phyloP scores from a whole-genome alignment of 2,329 filamentous ascomycete species.

The Akanthomyces uredinophilus region DNA sequence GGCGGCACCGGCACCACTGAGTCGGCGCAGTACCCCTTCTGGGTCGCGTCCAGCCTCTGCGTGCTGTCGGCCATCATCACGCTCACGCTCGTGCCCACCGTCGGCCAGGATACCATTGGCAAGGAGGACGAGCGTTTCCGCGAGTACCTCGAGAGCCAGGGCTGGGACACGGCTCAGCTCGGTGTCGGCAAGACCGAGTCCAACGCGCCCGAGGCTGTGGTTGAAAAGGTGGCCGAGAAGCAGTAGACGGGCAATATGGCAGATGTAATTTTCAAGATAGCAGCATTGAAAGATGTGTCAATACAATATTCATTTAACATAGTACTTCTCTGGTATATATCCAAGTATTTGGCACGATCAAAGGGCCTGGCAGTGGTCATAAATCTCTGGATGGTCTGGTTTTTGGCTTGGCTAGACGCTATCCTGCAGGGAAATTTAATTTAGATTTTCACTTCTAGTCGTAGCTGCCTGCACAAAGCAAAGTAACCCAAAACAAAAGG shows the following conservation, averaged over 20 bases:
- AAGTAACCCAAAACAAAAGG: neutral
- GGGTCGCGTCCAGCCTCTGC: constrained; percentile 70
- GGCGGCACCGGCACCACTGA: constrained; percentile 49
- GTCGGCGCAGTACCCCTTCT: constrained; percentile 82
- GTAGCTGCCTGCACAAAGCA: neutral
- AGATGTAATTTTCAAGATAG: no score
- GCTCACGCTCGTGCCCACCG: constrained; percentile 58
- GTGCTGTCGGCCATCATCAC: constrained; percentile 58
- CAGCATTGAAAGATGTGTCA: no score
- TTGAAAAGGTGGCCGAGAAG: neutral
- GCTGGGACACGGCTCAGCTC: constrained; percentile 64
- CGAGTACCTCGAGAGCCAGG: constrained; percentile 65
- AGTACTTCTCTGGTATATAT: no score
- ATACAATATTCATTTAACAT: no score
- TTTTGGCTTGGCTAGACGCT: neutral
- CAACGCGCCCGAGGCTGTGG: neutral
- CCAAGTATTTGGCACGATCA: no score
- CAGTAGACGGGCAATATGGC: neutral
- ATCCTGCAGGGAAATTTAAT: neutral
- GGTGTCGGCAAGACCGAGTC: constrained; percentile 34
- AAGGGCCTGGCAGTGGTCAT: no score
- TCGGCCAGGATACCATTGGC: constrained; percentile 81
- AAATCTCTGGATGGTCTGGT: no score
- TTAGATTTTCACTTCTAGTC: neutral
- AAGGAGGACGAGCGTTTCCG: constrained; percentile 73